Percentiles rank a stretch among this genome's conserved stretches.
phyloP scores from a whole-genome alignment of 169 alveolate species.

The Eimeria sp. region DNA sequence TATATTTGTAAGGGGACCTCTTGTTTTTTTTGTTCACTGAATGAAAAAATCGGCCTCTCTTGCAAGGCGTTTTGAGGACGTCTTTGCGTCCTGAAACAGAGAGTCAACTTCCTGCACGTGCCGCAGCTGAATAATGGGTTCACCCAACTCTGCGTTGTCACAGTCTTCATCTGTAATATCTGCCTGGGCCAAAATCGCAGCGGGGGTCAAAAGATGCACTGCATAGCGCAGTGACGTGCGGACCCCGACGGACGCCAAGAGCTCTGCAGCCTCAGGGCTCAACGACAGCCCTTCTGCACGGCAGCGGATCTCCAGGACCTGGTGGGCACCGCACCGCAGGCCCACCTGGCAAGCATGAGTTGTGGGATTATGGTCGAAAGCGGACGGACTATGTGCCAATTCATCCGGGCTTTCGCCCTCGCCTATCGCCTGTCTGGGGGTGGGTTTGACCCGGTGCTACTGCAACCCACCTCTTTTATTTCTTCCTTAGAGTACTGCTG shows the following conservation, averaged over 20 bases:
- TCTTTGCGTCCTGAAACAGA: conserved; percentile 98
- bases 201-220: conserved; percentile 98
- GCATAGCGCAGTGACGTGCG: conserved; percentile 98
- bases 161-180: conserved; percentile 80
- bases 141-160: conserved; percentile 90
- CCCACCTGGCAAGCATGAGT: conserved; percentile 23
- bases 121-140: conserved; percentile 89
- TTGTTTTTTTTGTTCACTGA: conserved; percentile 27
- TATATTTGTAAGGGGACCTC: neutral
- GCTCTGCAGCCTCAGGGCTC: conserved; percentile 96
- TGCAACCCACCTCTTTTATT: conserved; percentile 84
- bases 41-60: conserved; percentile 89
- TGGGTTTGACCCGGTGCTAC: conserved; percentile 7
- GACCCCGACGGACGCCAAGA: conserved; percentile 98
- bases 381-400: neutral
- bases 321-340: conserved; percentile 80
- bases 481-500: conserved; percentile 98
- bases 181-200: conserved; percentile 97
- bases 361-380: conserved; percentile 31
- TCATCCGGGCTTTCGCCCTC: neutral
- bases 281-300: conserved; percentile 97
- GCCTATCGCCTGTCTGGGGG: neutral
- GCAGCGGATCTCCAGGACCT: conserved; percentile 98
- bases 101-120: conserved; percentile 97
- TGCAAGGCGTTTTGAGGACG: conserved; percentile 97